A percentile compares a stretch with the other conserved stretches of the same genome.
Evolutionary conservation across 2,329 filamentous ascomycete species (phyloP).

Genomic region (Trichoderma harzianum): DNA sequence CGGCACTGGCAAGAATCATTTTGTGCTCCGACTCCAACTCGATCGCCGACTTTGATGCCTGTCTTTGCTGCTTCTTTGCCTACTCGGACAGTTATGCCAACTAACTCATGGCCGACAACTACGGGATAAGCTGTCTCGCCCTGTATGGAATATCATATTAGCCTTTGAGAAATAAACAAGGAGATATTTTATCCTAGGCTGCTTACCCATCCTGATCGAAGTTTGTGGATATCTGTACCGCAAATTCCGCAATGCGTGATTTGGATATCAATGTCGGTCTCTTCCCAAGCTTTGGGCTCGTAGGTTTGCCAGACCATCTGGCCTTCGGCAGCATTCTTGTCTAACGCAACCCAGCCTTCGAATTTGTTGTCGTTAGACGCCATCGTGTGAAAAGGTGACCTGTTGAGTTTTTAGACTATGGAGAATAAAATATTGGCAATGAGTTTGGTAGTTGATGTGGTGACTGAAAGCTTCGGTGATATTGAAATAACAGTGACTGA

Average conservation of each 20-base stretch:
- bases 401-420: no score
- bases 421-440: no score
- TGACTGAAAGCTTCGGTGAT: no score
- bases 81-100: constrained; percentile 54
- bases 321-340: neutral
- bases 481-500: no score
- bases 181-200: neutral
- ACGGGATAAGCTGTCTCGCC: constrained; percentile 36
- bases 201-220: constrained; percentile 14
- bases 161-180: neutral
- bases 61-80: constrained; percentile 38
- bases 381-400: neutral
- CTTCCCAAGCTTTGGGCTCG: constrained; percentile 1
- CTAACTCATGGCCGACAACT: constrained; percentile 64
- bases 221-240: constrained; percentile 4
- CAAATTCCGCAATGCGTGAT: constrained; percentile 12
- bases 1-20: constrained; percentile 63
- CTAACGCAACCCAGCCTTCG: constrained; percentile 6
- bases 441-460: no score
- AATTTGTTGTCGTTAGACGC: constrained; percentile 1
- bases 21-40: constrained; percentile 67
- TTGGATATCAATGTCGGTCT: constrained; percentile 11
- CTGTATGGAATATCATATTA: neutral
- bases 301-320: constrained; percentile 7
- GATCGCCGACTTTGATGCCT: constrained; percentile 56